Evolutionary conservation across 495 filamentous ascomycete genomes (phyloP), one percentile per base, ranked within the genome.

Genomic region (Xylaria acuta): DNA sequence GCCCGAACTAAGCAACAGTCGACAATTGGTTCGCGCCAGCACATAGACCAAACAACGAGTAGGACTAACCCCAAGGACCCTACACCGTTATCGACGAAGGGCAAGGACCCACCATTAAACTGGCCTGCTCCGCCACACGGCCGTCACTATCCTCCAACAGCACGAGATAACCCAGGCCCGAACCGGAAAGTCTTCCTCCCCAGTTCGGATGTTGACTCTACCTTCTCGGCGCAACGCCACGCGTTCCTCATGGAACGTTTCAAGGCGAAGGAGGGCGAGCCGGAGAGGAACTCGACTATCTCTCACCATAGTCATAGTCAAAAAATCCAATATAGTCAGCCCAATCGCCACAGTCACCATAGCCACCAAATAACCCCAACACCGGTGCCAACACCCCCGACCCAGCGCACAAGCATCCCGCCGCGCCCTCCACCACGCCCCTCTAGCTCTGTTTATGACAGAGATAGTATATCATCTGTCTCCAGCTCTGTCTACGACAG

Each of bases 71-170:
- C 43, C 4, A 34, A 30, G 30, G 41, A 49, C 3, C 22, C 32
- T 30, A 22, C 36, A 0, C 1, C 43, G n/a, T 25, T 59, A 3
- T 59, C 69, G 20, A 54, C 34, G 45, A 45, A 54, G 30, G 8
- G 1, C 20, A 25, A 58, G 34, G 25, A 32, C 30, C 5, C 43
- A 30, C 22, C 47, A 14, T 5, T 43, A 1, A 69, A 68, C 45
- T 73, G 71, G 71, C 71, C 71, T 7, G 71, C 64, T 64, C 56
- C 71, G 9, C 71, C 67, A 41, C 56, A 60, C 9, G 32, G 45
- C n/a, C 25, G 34, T n/a, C 49, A 11, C 32, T 45, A 34, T 20
- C 72, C 59, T n/a, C 58, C 65, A 2, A 30, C 65, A 12, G 32
- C n/a, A 11, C 36, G 47, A 3, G 49, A 59, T n/a, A 59, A 66